These are phyloP conservation scores for Cystobasidium sp. DNA, from an alignment of 1,284 basidiomycete genomes.

Conservation along the genomic window DNA sequence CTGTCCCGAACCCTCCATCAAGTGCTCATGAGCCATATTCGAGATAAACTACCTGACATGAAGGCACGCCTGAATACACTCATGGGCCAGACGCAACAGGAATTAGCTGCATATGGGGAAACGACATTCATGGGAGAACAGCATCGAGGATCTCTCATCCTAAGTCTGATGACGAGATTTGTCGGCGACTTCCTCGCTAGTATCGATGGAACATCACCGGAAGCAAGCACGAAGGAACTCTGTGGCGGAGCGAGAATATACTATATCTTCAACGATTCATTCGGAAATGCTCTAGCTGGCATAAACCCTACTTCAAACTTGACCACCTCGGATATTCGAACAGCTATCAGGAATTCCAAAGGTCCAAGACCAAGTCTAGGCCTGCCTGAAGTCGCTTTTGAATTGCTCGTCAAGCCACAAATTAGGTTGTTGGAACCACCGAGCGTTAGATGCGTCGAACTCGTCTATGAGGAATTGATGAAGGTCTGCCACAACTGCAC, in stretches of 20 bases:
- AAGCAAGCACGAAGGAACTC: slow-evolving; percentile 97
- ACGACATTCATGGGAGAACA: slow-evolving; percentile 88
- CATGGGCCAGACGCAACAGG: slow-evolving; percentile 99
- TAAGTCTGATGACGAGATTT: slow-evolving; percentile 98
- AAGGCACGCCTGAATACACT: slow-evolving; percentile 96
- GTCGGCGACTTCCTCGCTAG: slow-evolving; percentile 96
- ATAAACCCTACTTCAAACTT: slow-evolving; percentile 92
- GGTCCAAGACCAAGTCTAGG: slow-evolving; percentile 95
- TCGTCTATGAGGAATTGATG: slow-evolving; percentile 98
- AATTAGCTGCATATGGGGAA: slow-evolving; percentile 94
- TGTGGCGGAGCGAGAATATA: slow-evolving; percentile 98
- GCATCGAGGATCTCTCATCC: slow-evolving; percentile 83
- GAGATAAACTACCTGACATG: slow-evolving; percentile 99
- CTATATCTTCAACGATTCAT: slow-evolving; percentile 99
- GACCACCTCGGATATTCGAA: slow-evolving; percentile 92
- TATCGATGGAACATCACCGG: slow-evolving; percentile 96
- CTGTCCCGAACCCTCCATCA: slow-evolving; percentile 93
- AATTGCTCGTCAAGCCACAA: slow-evolving; percentile 96
- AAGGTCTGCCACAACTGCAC: slow-evolving; percentile 99
- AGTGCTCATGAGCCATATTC: slow-evolving; percentile 94
- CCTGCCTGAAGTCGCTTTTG: slow-evolving; percentile 96
- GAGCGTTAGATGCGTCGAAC: slow-evolving; percentile 90
- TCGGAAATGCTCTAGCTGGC: slow-evolving; percentile 85
- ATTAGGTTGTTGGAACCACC: slow-evolving; percentile 96
- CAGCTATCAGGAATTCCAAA: slow-evolving; percentile 97